Evolutionary conservation across 495 filamentous ascomycete species (phyloP), one percentile per base, ranked within the genome.

Genomic region (Mycothermus thermophilus): DNA sequence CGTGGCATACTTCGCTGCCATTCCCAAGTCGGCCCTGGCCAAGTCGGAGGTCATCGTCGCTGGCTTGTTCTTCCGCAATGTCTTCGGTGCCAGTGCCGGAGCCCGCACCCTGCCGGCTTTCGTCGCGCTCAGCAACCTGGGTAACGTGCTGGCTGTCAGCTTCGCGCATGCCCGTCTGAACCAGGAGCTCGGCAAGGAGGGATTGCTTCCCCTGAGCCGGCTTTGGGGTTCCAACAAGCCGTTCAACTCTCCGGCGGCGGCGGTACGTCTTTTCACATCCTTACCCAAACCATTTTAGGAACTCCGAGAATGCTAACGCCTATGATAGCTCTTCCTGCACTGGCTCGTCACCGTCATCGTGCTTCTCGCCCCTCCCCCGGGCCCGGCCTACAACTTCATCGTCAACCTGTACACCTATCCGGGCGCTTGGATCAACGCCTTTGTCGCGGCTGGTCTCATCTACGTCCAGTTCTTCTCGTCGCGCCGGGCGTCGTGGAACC

Each of bases 161-260:
- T 63, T 63, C 32, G 62, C 60, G 1, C 53, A 80, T 60, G 71
- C 77, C 4, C 67, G 77, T 3, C 52, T 80, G 14, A 80, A 79
- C 43, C 72, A 79, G 55, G 77, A 80, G 52, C 64, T 80, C 8
- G 77, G 74, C 16, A 64, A 68, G 23, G 72, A 79, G 51, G 77
- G 76, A 0, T 66, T 82, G 37, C 55, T 82, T 3, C 77, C 77
- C 1, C 74, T 59, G 42, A 62, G 72, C 10, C 50, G 50, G 6
- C 41, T 67, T 11, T 60, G 77, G 13, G 36, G 29, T 8, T 38
- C 36, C 16, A 38, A 32, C 29, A 38, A 38, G 23, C 36, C 36
- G 5, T 38, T 38, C 8, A 38, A 38, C 29, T 32, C 36, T 19
- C 36, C 36, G 5, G 28, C 36, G 14, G 36, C 36, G 25, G 36